Evolutionary conservation across 1,284 basidiomycete species (phyloP), one percentile per base, ranked within the genome.

Genomic region (Boletus smithii): DNA sequence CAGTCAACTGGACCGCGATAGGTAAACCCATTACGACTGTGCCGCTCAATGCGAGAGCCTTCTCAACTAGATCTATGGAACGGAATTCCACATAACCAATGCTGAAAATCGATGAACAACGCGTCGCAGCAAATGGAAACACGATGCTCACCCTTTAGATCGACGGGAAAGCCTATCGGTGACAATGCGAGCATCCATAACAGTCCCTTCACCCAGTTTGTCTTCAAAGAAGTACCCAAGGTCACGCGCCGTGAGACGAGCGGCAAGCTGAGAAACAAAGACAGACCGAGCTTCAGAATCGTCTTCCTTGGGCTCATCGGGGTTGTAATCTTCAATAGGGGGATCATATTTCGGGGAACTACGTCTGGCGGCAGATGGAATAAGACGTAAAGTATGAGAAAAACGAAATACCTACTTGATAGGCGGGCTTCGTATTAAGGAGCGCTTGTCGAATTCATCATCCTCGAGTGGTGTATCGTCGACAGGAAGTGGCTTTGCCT

Each of bases 171-270:
- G 74, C 54, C 92, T 80, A 67, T 99, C 95, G 10, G 91, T 95
- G 34, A 98, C 94, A 61, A 99, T 92, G 52, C 93, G 79, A 16
- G 95, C 92, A 61, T 98, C 95, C 73, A 93, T 84, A 4, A 99
- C 95, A 23, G 89, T 83, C 35, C 86, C 85, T 69, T 91, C 88
- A 22, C 94, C 94, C 27, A 97, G 78, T 68, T 92, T 94, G 67
- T 97, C 91, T 76, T 98, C 95, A 66, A 99, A 98, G 76, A 99
- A 99, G 71, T 95, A 91, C 53, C 94, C 94, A 67, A 99, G 76
- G 74, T 99, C 95, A 63, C 91, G 81, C 62, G 94, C 92, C 49
- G 92, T 95, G 66, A 98, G 84, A 62, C 92, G 84, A 49, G 93
- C 91, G 58, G 95, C 91, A 65, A 99, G 85, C 73, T 98, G 95